phyloP scores from a whole-genome alignment of 2,329 filamentous ascomycete species.

The Ophiosphaerella korrae region DNA sequence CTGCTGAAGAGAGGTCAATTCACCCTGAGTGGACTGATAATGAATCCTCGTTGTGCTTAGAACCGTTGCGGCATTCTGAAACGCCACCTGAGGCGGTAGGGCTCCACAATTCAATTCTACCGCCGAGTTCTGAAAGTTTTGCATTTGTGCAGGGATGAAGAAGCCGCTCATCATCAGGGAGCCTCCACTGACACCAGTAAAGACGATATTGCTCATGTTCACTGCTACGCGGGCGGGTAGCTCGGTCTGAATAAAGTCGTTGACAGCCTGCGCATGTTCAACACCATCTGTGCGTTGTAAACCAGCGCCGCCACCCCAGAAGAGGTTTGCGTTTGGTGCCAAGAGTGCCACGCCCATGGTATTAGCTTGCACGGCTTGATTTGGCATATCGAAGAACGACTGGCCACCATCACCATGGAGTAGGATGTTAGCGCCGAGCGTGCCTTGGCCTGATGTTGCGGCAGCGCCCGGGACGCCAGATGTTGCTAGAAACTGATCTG shows the following conservation, averaged over 20 bases:
- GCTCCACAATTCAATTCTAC: constrained; percentile 63
- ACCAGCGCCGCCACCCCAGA: constrained; percentile 63
- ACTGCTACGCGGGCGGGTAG: constrained; percentile 61
- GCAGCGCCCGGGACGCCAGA: constrained; percentile 57
- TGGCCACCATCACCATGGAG: constrained; percentile 66
- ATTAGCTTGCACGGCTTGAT: constrained; percentile 58
- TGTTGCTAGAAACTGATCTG: constrained; percentile 57
- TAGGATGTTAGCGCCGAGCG: constrained; percentile 59
- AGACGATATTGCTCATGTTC: constrained; percentile 58
- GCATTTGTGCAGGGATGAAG: constrained; percentile 63
- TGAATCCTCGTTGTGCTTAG: constrained; percentile 58
- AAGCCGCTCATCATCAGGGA: constrained; percentile 61
- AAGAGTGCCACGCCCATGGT: constrained; percentile 61
- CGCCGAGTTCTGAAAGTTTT: constrained; percentile 56
- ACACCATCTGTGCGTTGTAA: constrained; percentile 61
- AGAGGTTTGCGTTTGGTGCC: constrained; percentile 59
- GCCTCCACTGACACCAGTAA: constrained; percentile 64
- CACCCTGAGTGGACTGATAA: constrained; percentile 61
- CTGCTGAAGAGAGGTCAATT: constrained; percentile 56
- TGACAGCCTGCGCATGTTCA: constrained; percentile 61
- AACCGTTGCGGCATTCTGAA: constrained; percentile 52
- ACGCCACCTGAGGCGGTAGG: constrained; percentile 58
- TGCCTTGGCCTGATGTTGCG: constrained; percentile 39
- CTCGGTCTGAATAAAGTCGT: constrained; percentile 56
- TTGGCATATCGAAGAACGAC: constrained; percentile 64